Conservation (phyloP, 257 asterid species). For the Penstemon davidsonii region DNA sequence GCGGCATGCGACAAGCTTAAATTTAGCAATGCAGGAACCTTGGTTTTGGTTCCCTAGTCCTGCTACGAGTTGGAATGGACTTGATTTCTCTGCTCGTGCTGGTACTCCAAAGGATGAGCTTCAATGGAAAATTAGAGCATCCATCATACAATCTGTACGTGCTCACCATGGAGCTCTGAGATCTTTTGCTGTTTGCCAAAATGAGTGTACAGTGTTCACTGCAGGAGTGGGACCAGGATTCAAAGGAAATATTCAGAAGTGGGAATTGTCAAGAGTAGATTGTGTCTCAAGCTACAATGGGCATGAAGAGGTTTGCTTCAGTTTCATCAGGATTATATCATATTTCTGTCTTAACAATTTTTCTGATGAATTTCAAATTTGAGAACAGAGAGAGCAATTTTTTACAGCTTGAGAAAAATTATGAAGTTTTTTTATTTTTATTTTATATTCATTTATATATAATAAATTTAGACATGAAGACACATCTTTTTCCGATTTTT, state of each 20-base stretch:
- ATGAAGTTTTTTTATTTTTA: slow-evolving; percentile 17
- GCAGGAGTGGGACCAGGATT: slow-evolving; percentile 97
- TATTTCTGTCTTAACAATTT: slow-evolving; percentile 13
- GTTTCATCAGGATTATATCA: slow-evolving; percentile 25
- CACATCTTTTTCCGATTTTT: background rate
- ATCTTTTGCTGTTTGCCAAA: slow-evolving; percentile 84
- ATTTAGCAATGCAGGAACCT: slow-evolving; percentile 62
- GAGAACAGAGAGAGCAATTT: slow-evolving; percentile 7
- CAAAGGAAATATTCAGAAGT: slow-evolving; percentile 93
- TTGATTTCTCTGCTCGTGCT: slow-evolving; percentile 71
- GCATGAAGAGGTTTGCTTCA: slow-evolving; percentile 86
- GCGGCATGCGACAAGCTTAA: slow-evolving; percentile 43
- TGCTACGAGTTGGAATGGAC: slow-evolving; percentile 64
- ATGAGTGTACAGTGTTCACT: slow-evolving; percentile 81
- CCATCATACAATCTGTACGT: slow-evolving; percentile 76
- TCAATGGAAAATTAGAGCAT: slow-evolving; percentile 95
- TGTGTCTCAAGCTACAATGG: slow-evolving; percentile 81
- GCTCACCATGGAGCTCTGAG: slow-evolving; percentile 94
- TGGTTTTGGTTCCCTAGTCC: slow-evolving; percentile 97
- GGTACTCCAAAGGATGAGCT: slow-evolving; percentile 82
- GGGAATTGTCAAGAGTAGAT: slow-evolving; percentile 78
- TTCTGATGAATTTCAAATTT: slow-evolving; percentile 1
- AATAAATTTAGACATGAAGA: background rate
- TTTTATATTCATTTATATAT: slow-evolving; percentile 4
- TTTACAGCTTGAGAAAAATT: slow-evolving; percentile 23